phyloP scores from a whole-genome alignment of 2,329 filamentous ascomycete species.

The Pseudodiploospora longispora region DNA sequence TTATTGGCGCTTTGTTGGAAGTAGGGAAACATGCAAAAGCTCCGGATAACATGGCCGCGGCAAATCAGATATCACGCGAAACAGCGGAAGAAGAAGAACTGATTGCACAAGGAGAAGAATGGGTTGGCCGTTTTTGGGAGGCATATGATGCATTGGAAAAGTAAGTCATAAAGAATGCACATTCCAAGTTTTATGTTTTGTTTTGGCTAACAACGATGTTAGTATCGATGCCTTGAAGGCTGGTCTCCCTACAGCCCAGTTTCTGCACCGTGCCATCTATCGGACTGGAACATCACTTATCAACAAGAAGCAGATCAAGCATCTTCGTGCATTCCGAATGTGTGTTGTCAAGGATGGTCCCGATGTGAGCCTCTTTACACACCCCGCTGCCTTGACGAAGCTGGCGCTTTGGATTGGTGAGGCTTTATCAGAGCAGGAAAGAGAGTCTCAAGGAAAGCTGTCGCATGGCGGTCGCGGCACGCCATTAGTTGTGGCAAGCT shows the following conservation, averaged over 20 bases:
- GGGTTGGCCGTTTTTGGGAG: constrained; percentile 60
- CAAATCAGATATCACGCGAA: constrained; percentile 28
- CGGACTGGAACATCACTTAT: constrained; percentile 86
- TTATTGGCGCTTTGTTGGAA: constrained; percentile 86
- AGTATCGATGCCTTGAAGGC: constrained; percentile 70
- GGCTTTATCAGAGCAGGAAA: constrained; percentile 82
- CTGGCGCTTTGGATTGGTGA: constrained; percentile 91
- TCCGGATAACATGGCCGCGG: constrained; percentile 19
- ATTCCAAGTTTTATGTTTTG: too few relatives aligned
- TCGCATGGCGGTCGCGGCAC: constrained; percentile 64
- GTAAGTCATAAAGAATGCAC: constrained; percentile 33
- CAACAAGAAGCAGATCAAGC: constrained; percentile 88
- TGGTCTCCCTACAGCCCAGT: constrained; percentile 75
- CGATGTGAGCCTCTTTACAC: constrained; percentile 83
- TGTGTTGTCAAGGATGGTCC: constrained; percentile 93
- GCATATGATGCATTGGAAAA: constrained; percentile 65
- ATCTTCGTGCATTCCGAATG: constrained; percentile 87
- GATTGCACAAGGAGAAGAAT: constrained; percentile 51
- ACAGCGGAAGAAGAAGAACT: constrained; percentile 42
- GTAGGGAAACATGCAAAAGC: constrained; percentile 57
- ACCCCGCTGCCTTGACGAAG: constrained; percentile 87
- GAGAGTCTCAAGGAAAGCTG: constrained; percentile 62
- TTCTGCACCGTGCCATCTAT: constrained; percentile 85
- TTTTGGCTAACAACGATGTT: neutral
- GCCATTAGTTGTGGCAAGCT: constrained; percentile 80